Evolutionary conservation across 352 stramenopile genomes (phyloP), one percentile per base, ranked within the genome.

Genomic region (Phytopythium helicoides): DNA sequence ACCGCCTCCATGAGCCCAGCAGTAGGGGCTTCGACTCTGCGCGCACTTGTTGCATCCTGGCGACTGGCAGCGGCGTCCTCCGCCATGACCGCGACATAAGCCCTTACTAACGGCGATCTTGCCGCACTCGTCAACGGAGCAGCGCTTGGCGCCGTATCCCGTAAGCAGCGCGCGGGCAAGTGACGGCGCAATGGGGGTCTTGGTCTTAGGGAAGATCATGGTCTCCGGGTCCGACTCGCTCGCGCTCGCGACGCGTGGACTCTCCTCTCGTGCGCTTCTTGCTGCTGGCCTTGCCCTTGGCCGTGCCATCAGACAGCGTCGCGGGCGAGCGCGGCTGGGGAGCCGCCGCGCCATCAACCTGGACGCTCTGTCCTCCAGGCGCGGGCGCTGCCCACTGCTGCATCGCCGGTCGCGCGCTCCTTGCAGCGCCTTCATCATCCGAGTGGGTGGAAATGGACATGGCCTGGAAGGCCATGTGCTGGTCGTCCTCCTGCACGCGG

Each of bases 101-200:
- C 79, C 78, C 47, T 84, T 85, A 56, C 84, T 87, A 47, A 92
- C 81, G 31, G 78, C 77, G 36, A 85, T 87, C 54, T 89, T 88
- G 36, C 71, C 74, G 26, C 84, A 94, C 34, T 71, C 71, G n/a
- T 75, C 63, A 21, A 81, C 73, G 0, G 68, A 77, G 62, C 84
- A 94, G 18, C 74, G 75, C 62, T 88, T 88, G 35, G 77, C 76
- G 1, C 78, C 81, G 23, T 72, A 82, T 12, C 72, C 73, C 5
- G 70, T 76, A n/a, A 73, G 51, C 37, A 79, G 52, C 15, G 69
- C 66, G 15, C 69, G 60, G 15, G 66, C 66, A 10, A 79, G 45
- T 18, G 69, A 79, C 14, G 69, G 69, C 36, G 69, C 69, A 21
- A 73, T 73, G 6, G 68, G 61, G 25, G 66, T 58, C 45, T 65